Evolutionary conservation across 768 basidiomycete species (phyloP).

Genomic region (Leucocoprinus birnbaumii): DNA sequence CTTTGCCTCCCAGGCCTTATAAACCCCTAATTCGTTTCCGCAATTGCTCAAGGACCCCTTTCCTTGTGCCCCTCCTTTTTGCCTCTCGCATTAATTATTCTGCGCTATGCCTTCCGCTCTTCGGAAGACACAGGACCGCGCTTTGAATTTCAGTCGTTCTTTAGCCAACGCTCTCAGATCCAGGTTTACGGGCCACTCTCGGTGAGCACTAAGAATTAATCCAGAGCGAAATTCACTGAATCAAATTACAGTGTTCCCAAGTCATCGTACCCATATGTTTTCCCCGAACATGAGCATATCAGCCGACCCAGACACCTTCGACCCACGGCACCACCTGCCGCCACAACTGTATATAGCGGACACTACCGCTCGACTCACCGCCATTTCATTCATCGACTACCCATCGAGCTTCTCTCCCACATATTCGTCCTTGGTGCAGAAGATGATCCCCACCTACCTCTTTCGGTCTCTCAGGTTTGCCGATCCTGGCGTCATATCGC

Average conservation of each 20-base stretch:
- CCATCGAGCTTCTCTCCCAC: conserved; percentile 60
- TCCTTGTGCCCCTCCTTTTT: conserved; percentile 16
- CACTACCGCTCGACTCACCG: conserved; percentile 16
- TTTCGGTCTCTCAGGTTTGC: conserved; percentile 69
- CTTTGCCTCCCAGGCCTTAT: not conserved
- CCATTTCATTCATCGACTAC: conserved; percentile 57
- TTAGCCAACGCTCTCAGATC: conserved; percentile 46
- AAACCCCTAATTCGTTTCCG: not conserved
- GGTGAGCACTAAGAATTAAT: not conserved
- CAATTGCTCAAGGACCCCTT: conserved; percentile 12
- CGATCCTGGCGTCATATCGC: conserved; percentile 60
- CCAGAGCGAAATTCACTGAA: not conserved
- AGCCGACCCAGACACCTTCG: conserved; percentile 35
- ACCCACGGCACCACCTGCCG: conserved; percentile 23
- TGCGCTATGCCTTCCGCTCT: conserved; percentile 31
- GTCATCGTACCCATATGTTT: conserved; percentile 2
- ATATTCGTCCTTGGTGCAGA: conserved; percentile 62
- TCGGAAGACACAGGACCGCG: conserved; percentile 45
- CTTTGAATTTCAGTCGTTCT: conserved; percentile 46
- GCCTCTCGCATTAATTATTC: conserved; percentile 12
- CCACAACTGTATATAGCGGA: conserved; percentile 8
- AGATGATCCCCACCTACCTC: conserved; percentile 53
- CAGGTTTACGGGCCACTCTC: conserved; percentile 14
- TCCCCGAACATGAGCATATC: conserved; percentile 19
- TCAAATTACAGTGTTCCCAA: not conserved